Evolutionary conservation across 1,284 basidiomycete species (phyloP), one percentile per base, ranked within the genome.

Genomic region (Pseudozyma sp.): DNA sequence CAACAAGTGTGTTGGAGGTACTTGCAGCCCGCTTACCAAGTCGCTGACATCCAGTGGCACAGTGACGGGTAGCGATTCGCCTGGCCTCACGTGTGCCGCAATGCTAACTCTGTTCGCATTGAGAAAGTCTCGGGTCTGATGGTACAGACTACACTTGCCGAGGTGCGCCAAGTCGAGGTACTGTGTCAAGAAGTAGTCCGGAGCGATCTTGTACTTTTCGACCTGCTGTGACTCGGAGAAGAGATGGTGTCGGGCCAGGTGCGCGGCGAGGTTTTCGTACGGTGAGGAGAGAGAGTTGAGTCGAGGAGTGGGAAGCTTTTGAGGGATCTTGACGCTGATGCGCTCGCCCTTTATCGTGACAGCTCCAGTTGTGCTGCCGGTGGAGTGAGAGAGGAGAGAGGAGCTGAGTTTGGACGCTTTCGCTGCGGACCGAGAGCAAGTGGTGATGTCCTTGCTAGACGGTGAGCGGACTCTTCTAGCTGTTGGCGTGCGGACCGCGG

Each of bases 221-320:
- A 69, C 60, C 31, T 66, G 50, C 18, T 50, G 44, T 1, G 75
- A 68, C 21, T 74, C 67, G 13, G 21, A 18, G 43, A 67, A 58
- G 38, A 74, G 52, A 42, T 73, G 62, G 21, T 77, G 75, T 7
- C 72, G 68, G 5, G 54, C 45, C 12, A 77, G 61, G 19, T 77
- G 75, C 2, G 59, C 52, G 12, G 52, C 60, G 13, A 77, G 72
- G 14, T 74, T 64, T 31, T 68, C 54, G 48, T 77, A 68, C 1
- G 75, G 75, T n/a, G 59, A 67, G 21, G 75, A 74, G 49, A 42
- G 52, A 19, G 66, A 50, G 19, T 51, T 59, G 9, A 77, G 39
- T 0, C 44, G 57, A 9, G 75, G 70, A 0, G 50, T 25, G 5
- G 75, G 75, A 13, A 77, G 65, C 42, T 66, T 67, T 25, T 70